A percentile compares a stretch with the other conserved stretches of the same genome.
phyloP scores from a whole-genome alignment of 1,139 yeast species.

The Pichia terricola region DNA sequence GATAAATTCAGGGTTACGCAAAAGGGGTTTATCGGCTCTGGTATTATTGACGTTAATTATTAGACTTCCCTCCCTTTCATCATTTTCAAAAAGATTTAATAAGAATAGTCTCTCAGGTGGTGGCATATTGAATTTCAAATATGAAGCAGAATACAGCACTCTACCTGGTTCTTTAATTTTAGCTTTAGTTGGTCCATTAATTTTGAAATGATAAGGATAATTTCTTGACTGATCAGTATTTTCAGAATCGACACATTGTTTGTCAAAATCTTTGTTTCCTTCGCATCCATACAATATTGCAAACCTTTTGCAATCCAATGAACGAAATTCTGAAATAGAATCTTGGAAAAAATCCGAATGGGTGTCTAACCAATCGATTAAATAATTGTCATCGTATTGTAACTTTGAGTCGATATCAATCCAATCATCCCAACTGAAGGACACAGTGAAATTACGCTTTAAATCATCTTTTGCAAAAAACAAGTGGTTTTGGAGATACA shows the following conservation, averaged over 20 bases:
- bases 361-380: slow-evolving; percentile 12
- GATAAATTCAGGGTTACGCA: slow-evolving; percentile 9
- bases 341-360: slow-evolving; percentile 7
- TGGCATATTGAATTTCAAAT: slow-evolving; percentile 18
- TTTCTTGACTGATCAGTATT: background rate
- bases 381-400: slow-evolving; percentile 11
- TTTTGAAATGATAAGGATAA: slow-evolving; percentile 18
- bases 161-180: slow-evolving; percentile 20
- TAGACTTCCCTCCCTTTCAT: slow-evolving; percentile 14
- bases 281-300: slow-evolving; percentile 15
- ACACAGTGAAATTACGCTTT: slow-evolving; percentile 16
- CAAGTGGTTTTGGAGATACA: slow-evolving; percentile 15
- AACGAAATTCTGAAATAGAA: slow-evolving; percentile 6
- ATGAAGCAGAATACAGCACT: slow-evolving; percentile 21
- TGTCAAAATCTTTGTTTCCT: slow-evolving; percentile 7
- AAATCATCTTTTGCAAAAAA: slow-evolving; percentile 11
- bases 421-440: slow-evolving; percentile 26
- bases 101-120: slow-evolving; percentile 23
- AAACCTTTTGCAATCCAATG: slow-evolving; percentile 16
- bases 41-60: slow-evolving; percentile 13
- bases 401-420: slow-evolving; percentile 21
- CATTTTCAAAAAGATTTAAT: slow-evolving; percentile 19
- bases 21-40: background rate
- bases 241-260: slow-evolving; percentile 10
- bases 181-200: slow-evolving; percentile 11